Base-by-base conservation (phyloP, 2,329 filamentous ascomycete genomes). In the Arthroderma sp. region DNA sequence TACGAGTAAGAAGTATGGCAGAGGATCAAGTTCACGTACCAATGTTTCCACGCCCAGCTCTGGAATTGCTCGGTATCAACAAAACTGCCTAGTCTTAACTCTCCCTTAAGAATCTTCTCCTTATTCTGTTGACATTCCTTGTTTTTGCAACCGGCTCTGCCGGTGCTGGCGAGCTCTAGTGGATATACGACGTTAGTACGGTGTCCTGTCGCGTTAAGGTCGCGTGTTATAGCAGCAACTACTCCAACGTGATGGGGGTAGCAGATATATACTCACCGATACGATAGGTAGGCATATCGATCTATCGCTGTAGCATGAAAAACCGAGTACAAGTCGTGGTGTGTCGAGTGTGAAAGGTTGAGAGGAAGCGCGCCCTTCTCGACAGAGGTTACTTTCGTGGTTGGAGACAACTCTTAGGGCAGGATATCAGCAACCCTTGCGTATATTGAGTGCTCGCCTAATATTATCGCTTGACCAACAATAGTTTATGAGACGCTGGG, bases 21-120 rank as follows among this genome's bases (percentile, higher is more conserved):
- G 21, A 25, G 8, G 28, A 31, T 31, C 28, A 31, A 44, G 8
- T 9, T 13, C 15, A 60, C 47, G 67, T 78, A 94, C 91, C 91
- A 96, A 70, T 97, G 91, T 68, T 85, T 86, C 84, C 86, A 97
- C 58, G 76, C 71, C 82, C 83, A 95, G 66, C 78, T 79, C 43
- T 81, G 81, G 66, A 84, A 78, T 1, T 76, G 74, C 0, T 76
- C 65, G 31, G 85, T 79, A 7, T 79, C 80, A 61, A 95, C 80
- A 77, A 85, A 88, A 21, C 79, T 79, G 43, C 87, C 91, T 56
- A 90, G 81, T 57, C 91, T 86, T 2, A 95, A 74, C 62, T 88
- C 82, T 57, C 85, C 88, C 74, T 95, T 95, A 25, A 66, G 63
- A 66, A 95, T 88, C 73, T 95, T 95, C 66, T 79, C 68, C 1